phyloP scores from a whole-genome alignment of 768 basidiomycete genomes.

The Strobilomyces confusus region DNA sequence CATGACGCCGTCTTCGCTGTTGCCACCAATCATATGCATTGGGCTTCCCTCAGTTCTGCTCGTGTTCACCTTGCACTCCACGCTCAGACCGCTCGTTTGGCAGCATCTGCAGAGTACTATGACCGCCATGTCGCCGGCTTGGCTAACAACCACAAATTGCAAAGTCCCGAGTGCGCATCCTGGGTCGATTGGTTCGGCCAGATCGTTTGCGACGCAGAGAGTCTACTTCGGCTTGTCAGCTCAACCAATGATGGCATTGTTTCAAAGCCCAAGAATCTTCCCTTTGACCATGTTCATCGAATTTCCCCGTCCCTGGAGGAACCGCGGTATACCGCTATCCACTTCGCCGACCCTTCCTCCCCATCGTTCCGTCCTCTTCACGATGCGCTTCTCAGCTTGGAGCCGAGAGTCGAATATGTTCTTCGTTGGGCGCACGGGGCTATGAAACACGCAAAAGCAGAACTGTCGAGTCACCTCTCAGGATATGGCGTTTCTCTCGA shows the following conservation, averaged over 20 bases:
- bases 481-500: conserved; percentile 93
- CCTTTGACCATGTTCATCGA: conserved; percentile 77
- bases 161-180: conserved; percentile 45
- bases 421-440: conserved; percentile 44
- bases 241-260: conserved; percentile 39
- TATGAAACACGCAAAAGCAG: conserved; percentile 34
- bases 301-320: conserved; percentile 41
- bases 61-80: conserved; percentile 76
- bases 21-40: conserved; percentile 43
- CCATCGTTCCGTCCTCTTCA: conserved; percentile 71
- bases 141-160: conserved; percentile 25
- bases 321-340: conserved; percentile 62
- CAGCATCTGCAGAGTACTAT: conserved; percentile 81
- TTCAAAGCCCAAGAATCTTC: conserved; percentile 40
- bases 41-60: conserved; percentile 49
- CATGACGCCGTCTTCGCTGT: conserved; percentile 39
- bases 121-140: conserved; percentile 31
- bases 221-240: conserved; percentile 49
- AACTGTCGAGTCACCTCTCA: conserved; percentile 49
- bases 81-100: conserved; percentile 72
- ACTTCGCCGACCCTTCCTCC: conserved; percentile 71
- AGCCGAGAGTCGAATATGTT: conserved; percentile 63
- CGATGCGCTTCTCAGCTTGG: conserved; percentile 49
- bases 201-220: conserved; percentile 64
- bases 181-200: conserved; percentile 87